A percentile compares a stretch with the other conserved stretches of the same genome.
These are phyloP conservation scores for Xylariaceae sp. DNA, from an alignment of 2,329 filamentous ascomycete genomes.

Conservation along the genomic window DNA sequence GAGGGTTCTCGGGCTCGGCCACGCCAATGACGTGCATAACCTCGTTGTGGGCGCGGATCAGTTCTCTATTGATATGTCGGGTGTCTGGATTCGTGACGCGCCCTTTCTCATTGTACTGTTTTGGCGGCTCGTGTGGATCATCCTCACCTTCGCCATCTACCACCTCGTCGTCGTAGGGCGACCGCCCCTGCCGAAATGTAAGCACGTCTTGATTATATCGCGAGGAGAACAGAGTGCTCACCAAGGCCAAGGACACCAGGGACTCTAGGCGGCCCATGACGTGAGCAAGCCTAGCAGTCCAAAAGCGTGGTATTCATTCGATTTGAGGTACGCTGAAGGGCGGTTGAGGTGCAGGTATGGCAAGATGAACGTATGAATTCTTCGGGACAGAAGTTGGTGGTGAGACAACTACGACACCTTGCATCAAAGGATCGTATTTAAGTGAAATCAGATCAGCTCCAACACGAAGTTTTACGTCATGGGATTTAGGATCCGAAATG, in stretches of 20 bases:
- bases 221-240: slow-evolving; percentile 32
- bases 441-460: no score
- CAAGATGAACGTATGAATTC: no score
- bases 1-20: slow-evolving; percentile 53
- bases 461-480: no score
- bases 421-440: no score
- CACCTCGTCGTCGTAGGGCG: slow-evolving; percentile 55
- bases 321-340: neutral
- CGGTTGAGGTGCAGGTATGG: no score
- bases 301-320: slow-evolving; percentile 1
- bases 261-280: slow-evolving; percentile 55
- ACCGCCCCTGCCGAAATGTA: slow-evolving; percentile 47
- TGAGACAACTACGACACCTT: no score
- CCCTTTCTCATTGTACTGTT: slow-evolving; percentile 55
- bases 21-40: slow-evolving; percentile 63
- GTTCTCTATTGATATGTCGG: slow-evolving; percentile 53
- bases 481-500: no score
- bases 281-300: slow-evolving; percentile 9
- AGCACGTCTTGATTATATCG: neutral
- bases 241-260: slow-evolving; percentile 55
- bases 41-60: slow-evolving; percentile 60
- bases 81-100: slow-evolving; percentile 55
- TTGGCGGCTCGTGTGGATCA: slow-evolving; percentile 40
- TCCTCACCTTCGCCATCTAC: slow-evolving; percentile 48
- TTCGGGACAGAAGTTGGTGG: no score